Evolutionary conservation across 805 yeast genomes (phyloP).

Genomic region (Candida pseudofarinosa): DNA sequence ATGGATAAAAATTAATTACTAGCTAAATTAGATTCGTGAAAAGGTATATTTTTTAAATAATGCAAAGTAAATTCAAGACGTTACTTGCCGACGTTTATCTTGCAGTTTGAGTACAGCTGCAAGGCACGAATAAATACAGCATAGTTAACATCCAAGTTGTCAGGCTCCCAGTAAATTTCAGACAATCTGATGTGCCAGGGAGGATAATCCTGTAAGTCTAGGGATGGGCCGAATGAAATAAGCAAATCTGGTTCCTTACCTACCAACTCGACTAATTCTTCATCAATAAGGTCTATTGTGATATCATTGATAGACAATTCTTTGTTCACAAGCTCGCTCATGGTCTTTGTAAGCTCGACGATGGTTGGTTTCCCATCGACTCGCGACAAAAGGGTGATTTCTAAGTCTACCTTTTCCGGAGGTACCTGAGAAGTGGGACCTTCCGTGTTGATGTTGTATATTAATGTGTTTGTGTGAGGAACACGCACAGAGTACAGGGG

Average conservation of each 20-base stretch:
- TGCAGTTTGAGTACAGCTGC: conserved; percentile 71
- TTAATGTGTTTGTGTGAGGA: conserved; percentile 60
- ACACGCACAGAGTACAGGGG: conserved; percentile 61
- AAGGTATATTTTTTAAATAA: too few relatives aligned
- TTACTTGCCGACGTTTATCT: conserved; percentile 84
- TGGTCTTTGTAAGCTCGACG: conserved; percentile 80
- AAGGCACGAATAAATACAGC: conserved; percentile 79
- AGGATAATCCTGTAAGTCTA: conserved; percentile 91
- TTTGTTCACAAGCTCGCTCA: conserved; percentile 69
- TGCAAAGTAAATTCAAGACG: neutral
- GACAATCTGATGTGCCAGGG: conserved; percentile 96
- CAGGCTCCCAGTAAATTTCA: conserved; percentile 89
- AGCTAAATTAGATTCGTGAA: neutral
- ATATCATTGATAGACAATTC: conserved; percentile 65
- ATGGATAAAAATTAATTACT: too few relatives aligned
- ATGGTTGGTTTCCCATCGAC: conserved; percentile 89
- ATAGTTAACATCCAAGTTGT: conserved; percentile 74
- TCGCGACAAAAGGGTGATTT: conserved; percentile 61
- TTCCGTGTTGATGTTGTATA: conserved; percentile 35
- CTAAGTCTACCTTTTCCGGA: conserved; percentile 45
- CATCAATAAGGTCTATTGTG: conserved; percentile 70
- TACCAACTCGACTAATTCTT: conserved; percentile 67
- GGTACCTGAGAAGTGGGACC: conserved; percentile 22
- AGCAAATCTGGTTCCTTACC: conserved; percentile 93
- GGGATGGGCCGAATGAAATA: conserved; percentile 75